Evolutionary conservation across 495 filamentous ascomycete genomes (phyloP).

Genomic region (Trichoderma gamsii): DNA sequence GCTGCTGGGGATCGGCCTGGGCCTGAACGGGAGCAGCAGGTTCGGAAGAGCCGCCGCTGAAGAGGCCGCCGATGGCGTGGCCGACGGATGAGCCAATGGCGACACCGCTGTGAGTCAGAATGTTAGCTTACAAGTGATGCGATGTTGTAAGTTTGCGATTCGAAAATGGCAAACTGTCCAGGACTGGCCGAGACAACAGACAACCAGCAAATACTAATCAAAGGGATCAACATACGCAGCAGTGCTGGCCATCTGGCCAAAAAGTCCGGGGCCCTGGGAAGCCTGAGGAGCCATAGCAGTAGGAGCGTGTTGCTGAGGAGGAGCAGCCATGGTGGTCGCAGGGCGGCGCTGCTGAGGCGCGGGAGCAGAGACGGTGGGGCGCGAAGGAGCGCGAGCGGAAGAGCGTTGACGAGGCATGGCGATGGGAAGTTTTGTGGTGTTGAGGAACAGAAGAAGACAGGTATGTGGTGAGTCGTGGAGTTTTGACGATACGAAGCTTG

Average conservation of each 20-base stretch:
- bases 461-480: not conserved
- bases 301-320: constrained; percentile 51
- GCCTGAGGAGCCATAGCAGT: constrained; percentile 52
- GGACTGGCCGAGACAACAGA: too few species aligned
- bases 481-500: not conserved
- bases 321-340: constrained; percentile 17
- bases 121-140: constrained; percentile 17
- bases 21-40: constrained; percentile 58
- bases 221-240: constrained; percentile 59
- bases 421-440: constrained; percentile 19
- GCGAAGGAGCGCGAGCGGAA: constrained; percentile 55
- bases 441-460: not conserved
- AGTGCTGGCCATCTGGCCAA: constrained; percentile 82
- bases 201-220: not conserved
- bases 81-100: constrained; percentile 92
- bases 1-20: constrained; percentile 32
- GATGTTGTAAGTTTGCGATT: not conserved
- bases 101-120: constrained; percentile 63
- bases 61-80: constrained; percentile 84
- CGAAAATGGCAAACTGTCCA: not conserved
- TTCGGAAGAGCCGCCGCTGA: constrained; percentile 60
- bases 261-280: constrained; percentile 63
- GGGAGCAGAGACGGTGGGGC: constrained; percentile 60
- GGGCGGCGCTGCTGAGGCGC: constrained; percentile 43
- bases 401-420: constrained; percentile 77